These are phyloP conservation scores for Trichosanthes truncata DNA, from an alignment of 306 rosid species.

Conservation along the genomic window DNA sequence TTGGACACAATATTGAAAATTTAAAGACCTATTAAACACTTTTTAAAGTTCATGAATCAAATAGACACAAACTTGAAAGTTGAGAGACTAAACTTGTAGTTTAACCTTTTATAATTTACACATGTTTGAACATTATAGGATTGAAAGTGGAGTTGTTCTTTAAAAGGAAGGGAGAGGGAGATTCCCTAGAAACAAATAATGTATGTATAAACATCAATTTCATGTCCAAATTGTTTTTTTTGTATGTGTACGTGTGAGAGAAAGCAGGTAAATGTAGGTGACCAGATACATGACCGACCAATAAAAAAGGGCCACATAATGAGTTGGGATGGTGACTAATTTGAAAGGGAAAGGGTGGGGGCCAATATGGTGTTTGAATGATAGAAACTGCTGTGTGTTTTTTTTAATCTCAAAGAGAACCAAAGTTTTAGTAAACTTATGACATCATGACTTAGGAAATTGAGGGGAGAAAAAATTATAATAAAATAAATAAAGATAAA, in stretches of 20 bases:
- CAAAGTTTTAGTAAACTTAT: constrained; percentile 22
- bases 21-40: no score
- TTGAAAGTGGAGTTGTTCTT: not conserved
- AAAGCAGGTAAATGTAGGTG: constrained; percentile 6
- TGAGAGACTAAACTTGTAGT: no score
- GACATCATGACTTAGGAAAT: constrained; percentile 43
- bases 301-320: not conserved
- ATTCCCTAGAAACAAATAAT: not conserved
- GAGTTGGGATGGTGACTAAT: not conserved
- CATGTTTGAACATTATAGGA: not conserved
- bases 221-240: not conserved
- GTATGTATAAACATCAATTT: not conserved
- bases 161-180: not conserved
- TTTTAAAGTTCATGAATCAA: no score
- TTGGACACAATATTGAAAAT: no score
- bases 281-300: not conserved
- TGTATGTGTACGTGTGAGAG: not conserved
- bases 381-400: not conserved
- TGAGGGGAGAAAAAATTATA: not conserved
- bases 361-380: not conserved
- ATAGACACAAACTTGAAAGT: no score
- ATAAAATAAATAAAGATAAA: not conserved
- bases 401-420: not conserved
- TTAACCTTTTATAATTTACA: not conserved
- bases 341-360: not conserved